phyloP scores from a whole-genome alignment of 1,139 yeast species.

The Saccharomyces hybrid region DNA sequence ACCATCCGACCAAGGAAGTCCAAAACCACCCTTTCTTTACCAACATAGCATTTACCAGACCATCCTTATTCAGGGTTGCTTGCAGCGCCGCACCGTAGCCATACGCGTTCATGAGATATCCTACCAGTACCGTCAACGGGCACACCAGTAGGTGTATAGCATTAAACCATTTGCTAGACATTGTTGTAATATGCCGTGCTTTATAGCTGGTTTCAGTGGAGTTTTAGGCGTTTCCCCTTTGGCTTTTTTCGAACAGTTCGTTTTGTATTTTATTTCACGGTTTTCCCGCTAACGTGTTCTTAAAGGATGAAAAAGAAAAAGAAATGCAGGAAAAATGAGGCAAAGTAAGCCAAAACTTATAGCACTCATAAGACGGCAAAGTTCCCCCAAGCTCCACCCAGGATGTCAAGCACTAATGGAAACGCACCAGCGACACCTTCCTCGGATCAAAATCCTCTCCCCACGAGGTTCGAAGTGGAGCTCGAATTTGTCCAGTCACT shows the following conservation, averaged over 20 bases:
- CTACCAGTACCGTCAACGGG: conserved; percentile 28
- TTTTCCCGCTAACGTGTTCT: conserved; percentile 1
- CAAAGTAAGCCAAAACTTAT: background rate
- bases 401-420: background rate
- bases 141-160: conserved; percentile 15
- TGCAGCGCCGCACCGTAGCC: conserved; percentile 4
- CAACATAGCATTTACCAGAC: conserved; percentile 56
- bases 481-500: conserved; percentile 74
- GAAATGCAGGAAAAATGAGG: background rate
- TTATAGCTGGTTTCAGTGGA: background rate
- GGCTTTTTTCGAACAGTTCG: background rate
- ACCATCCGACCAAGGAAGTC: conserved; percentile 51
- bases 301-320: background rate
- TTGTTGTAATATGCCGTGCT: background rate
- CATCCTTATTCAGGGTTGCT: conserved; percentile 22
- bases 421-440: background rate
- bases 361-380: background rate
- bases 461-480: conserved; percentile 70
- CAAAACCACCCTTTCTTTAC: conserved; percentile 93
- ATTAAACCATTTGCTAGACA: background rate
- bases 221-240: background rate
- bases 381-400: background rate
- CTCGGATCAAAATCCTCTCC: conserved; percentile 25
- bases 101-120: conserved; percentile 21
- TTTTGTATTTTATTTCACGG: background rate